Base-by-base conservation (phyloP, 2,329 filamentous ascomycete species). In the Penicillium sp. region DNA sequence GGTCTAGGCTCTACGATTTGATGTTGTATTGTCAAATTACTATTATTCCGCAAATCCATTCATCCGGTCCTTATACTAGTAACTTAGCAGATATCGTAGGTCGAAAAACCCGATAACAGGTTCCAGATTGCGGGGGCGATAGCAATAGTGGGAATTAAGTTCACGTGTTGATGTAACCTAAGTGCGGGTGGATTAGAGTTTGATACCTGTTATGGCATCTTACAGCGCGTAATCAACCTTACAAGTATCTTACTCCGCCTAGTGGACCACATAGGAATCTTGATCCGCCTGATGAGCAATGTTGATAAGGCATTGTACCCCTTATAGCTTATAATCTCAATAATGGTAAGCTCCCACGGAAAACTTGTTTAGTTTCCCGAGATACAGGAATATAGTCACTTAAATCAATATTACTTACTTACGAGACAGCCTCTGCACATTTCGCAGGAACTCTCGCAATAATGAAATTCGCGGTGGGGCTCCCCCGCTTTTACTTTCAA, bases 211-310 rank as follows among this genome's bases (percentile, higher is more conserved):
- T 37, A 12, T n/a, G 15, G 48, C 13, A 46, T 45, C 41, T 51
- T 51, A 51, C 48, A 21, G 23, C 42, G 42, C 24, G 33, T 34
- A 51, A 27, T 32, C 15, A 23, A 41, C 26, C 3, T 21, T n/a
- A 18, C 10, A 30, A 18, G 42, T 46, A 51, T 27, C 34, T 51
- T 51, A 41, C 9, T 27, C 24, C 24, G 24, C 24, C 6, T 27
- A 6, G 24, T 27, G 24, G 24, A 10, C 24, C 24, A 27, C 24
- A 27, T 27, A 27, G 24, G 24, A 27, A 27, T 27, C 10, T 27
- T 27, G 24, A 6, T 46, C 48, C 42, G 27, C 34, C 41, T 18
- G 4, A 6, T 47, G 3, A 20, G 39, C 33, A 3, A 32, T 27
- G 6, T 27, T 10, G 24, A 27, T 6, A 27, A 27, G 24, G 24